Percentiles rank a stretch among this genome's conserved stretches.
phyloP scores from a whole-genome alignment of 495 filamentous ascomycete genomes.

The Xylaria cubensis region DNA sequence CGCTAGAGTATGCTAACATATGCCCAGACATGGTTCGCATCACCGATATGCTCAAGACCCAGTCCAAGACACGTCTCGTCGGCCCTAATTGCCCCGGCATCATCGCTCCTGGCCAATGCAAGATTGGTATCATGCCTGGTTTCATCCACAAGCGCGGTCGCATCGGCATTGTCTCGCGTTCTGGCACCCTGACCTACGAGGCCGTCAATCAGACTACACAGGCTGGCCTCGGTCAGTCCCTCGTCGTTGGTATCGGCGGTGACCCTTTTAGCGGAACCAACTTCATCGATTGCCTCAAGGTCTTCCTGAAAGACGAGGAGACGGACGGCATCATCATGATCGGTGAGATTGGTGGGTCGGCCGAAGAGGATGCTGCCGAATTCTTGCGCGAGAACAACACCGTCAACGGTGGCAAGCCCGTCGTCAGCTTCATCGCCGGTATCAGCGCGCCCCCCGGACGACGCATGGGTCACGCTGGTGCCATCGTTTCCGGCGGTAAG shows the following conservation, averaged over 20 bases:
- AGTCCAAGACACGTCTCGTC: slow-evolving; percentile 93
- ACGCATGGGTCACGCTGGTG: slow-evolving; percentile 98
- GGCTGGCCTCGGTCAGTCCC: slow-evolving; percentile 94
- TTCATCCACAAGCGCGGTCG: slow-evolving; percentile 99
- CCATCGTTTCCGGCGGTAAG: slow-evolving; percentile 97
- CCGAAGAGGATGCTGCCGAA: slow-evolving; percentile 97
- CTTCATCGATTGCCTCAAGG: slow-evolving; percentile 98
- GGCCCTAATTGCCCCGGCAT: slow-evolving; percentile 99
- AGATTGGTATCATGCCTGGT: slow-evolving; percentile 99
- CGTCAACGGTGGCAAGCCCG: slow-evolving; percentile 81
- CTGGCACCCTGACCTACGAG: slow-evolving; percentile 98
- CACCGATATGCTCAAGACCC: slow-evolving; percentile 96
- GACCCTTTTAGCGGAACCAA: slow-evolving; percentile 99
- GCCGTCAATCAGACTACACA: slow-evolving; percentile 99
- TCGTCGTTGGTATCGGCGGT: slow-evolving; percentile 97
- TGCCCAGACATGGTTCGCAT: slow-evolving; percentile 95
- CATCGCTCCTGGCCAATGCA: slow-evolving; percentile 97
- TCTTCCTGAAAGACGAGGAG: slow-evolving; percentile 95
- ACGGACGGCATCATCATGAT: slow-evolving; percentile 99
- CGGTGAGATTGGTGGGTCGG: slow-evolving; percentile 96
- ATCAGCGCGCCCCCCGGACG: slow-evolving; percentile 95
- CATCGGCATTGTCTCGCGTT: slow-evolving; percentile 97
- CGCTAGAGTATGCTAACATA: slow-evolving; percentile 27
- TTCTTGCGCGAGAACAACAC: slow-evolving; percentile 92
- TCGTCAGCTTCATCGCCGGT: slow-evolving; percentile 97